A percentile compares a stretch with the other conserved stretches of the same genome.
Conservation (phyloP, 106 monocot genomes). For the Triglochin maritima region DNA sequence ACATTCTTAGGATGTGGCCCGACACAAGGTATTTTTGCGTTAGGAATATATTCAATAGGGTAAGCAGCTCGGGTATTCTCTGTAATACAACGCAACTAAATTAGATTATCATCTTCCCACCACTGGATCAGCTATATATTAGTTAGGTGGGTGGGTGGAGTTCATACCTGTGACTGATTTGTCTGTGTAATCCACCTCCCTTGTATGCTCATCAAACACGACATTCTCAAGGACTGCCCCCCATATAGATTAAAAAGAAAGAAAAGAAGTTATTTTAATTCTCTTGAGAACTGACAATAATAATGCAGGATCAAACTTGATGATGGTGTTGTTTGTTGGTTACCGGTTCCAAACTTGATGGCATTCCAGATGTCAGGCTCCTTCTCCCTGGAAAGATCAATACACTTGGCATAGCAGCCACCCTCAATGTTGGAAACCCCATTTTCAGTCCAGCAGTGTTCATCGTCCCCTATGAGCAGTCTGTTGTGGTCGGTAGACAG, state of each 20-base stretch:
- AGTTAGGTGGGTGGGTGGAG: neutral
- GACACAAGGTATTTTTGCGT: constrained; percentile 88
- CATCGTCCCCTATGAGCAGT: constrained; percentile 81
- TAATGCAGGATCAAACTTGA: neutral
- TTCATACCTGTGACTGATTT: constrained; percentile 79
- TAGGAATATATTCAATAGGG: constrained; percentile 93
- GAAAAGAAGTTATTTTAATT: neutral
- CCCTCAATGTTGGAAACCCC: constrained; percentile 97
- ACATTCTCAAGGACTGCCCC: constrained; percentile 83
- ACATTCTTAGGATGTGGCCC: constrained; percentile 91
- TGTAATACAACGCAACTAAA: constrained; percentile 8
- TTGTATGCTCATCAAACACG: constrained; percentile 81
- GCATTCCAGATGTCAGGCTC: constrained; percentile 97
- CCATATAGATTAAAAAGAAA: neutral
- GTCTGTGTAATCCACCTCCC: constrained; percentile 74
- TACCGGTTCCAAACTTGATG: constrained; percentile 93
- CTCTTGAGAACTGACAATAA: neutral
- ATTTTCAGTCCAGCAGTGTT: constrained; percentile 92
- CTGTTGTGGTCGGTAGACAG: constrained; percentile 90
- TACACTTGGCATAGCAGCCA: constrained; percentile 92
- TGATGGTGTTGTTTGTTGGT: neutral
- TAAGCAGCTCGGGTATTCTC: constrained; percentile 96
- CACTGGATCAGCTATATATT: neutral
- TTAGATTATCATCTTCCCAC: neutral
- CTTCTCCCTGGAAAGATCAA: constrained; percentile 66